These are phyloP conservation scores for Myxozyma geophila DNA, from an alignment of 805 yeast genomes.

Conservation along the genomic window DNA sequence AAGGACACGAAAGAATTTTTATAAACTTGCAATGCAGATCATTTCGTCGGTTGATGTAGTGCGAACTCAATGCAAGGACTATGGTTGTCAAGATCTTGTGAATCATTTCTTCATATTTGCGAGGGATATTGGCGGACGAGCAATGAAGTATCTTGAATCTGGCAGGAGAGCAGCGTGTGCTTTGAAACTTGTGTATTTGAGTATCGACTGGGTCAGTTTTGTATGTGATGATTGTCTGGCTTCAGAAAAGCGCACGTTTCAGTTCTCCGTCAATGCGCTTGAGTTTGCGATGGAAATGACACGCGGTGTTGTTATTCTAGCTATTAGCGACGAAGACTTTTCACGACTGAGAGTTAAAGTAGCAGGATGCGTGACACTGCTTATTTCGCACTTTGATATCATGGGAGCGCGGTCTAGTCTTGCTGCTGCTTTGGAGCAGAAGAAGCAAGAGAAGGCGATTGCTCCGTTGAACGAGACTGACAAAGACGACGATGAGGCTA, in stretches of 20 bases:
- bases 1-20: conserved; percentile 67
- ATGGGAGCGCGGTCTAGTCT: conserved; percentile 96
- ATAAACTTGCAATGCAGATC: conserved; percentile 66
- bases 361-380: conserved; percentile 89
- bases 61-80: conserved; percentile 56
- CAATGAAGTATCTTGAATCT: conserved; percentile 62
- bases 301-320: conserved; percentile 82
- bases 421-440: conserved; percentile 54
- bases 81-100: conserved; percentile 75
- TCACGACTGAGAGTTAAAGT: conserved; percentile 73
- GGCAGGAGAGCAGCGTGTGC: conserved; percentile 69
- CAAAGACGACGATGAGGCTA: conserved; percentile 58
- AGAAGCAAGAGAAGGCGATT: conserved; percentile 48
- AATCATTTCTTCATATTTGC: conserved; percentile 77
- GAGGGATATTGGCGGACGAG: conserved; percentile 77
- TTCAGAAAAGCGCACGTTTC: conserved; percentile 84
- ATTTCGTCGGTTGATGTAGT: conserved; percentile 62
- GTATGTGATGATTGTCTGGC: conserved; percentile 94
- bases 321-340: conserved; percentile 78
- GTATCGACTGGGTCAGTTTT: conserved; percentile 90
- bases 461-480: conserved; percentile 47
- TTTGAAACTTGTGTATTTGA: conserved; percentile 69
- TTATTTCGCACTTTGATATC: conserved; percentile 94
- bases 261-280: conserved; percentile 95
- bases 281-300: conserved; percentile 97